Conservation (phyloP, 495 filamentous ascomycete genomes). For the Penicillium cosmopolitanum region DNA sequence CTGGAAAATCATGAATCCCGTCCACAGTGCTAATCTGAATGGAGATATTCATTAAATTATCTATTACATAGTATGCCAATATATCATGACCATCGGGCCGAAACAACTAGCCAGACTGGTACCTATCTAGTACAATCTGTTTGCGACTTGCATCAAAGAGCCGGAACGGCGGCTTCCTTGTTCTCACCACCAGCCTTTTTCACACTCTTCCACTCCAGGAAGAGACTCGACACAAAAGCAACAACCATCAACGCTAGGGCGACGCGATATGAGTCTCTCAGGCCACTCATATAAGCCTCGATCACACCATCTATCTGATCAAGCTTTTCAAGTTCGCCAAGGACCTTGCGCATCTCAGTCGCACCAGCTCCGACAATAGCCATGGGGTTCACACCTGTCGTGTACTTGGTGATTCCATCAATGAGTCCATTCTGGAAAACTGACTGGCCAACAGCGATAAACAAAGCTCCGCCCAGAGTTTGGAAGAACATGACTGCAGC, state of each 20-base stretch:
- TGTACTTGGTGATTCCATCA: slow-evolving; percentile 39
- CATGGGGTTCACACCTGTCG: slow-evolving; percentile 49
- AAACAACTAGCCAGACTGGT: neutral
- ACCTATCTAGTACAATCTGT: neutral
- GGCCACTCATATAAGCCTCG: slow-evolving; percentile 33
- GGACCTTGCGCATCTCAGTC: slow-evolving; percentile 54
- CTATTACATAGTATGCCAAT: neutral
- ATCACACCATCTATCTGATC: slow-evolving; percentile 33
- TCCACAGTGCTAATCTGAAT: neutral
- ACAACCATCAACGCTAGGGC: slow-evolving; percentile 38
- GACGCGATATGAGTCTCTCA: slow-evolving; percentile 32
- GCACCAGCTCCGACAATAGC: slow-evolving; percentile 20
- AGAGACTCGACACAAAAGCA: slow-evolving; percentile 42
- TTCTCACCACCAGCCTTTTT: slow-evolving; percentile 32
- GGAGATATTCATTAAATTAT: slow-evolving; percentile 1
- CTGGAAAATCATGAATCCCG: no score
- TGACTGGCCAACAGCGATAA: slow-evolving; percentile 65
- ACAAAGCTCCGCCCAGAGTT: slow-evolving; percentile 69
- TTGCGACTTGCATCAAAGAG: slow-evolving; percentile 19
- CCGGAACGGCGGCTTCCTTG: slow-evolving; percentile 20
- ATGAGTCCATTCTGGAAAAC: slow-evolving; percentile 65
- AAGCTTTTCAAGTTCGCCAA: slow-evolving; percentile 34
- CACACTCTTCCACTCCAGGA: slow-evolving; percentile 56
- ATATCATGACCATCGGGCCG: neutral
- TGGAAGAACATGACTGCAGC: slow-evolving; percentile 71